Conservation (phyloP, 1,139 yeast species). For the Debaryomyces subglobosus region DNA sequence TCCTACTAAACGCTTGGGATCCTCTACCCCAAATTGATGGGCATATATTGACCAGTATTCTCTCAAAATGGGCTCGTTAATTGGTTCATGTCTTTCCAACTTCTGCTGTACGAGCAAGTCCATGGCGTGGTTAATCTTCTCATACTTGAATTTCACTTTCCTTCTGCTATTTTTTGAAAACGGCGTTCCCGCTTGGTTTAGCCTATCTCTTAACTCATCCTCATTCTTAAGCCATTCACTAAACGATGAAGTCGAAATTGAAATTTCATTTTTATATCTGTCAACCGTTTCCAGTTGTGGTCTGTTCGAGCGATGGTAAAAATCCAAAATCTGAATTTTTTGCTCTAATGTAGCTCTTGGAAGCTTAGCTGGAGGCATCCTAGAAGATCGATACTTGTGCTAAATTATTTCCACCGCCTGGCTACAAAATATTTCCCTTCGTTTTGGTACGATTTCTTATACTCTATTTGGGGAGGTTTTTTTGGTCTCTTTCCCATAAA, state of each 20-base stretch:
- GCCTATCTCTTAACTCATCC: constrained; percentile 48
- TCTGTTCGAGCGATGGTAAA: constrained; percentile 48
- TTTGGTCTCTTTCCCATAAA: not conserved
- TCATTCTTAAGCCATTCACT: constrained; percentile 65
- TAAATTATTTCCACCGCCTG: not conserved
- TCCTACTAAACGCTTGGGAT: constrained; percentile 56
- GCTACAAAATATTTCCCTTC: not conserved
- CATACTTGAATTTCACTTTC: constrained; percentile 57
- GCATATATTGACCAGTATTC: constrained; percentile 62
- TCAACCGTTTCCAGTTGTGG: constrained; percentile 65
- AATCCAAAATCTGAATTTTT: constrained; percentile 57
- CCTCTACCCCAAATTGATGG: constrained; percentile 58
- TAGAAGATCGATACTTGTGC: constrained; percentile 1
- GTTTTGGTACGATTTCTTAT: not conserved
- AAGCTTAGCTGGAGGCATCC: constrained; percentile 33
- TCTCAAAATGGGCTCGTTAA: constrained; percentile 57
- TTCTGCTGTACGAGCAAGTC: constrained; percentile 52
- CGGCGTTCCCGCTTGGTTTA: constrained; percentile 37
- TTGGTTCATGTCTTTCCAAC: constrained; percentile 46
- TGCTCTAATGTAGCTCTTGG: constrained; percentile 64
- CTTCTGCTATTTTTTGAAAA: constrained; percentile 47
- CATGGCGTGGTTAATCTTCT: constrained; percentile 60
- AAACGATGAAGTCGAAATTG: constrained; percentile 59
- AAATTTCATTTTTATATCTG: constrained; percentile 47
- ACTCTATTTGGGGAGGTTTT: constrained; percentile 11